Evolutionary conservation across 257 asterid genomes (phyloP).

Genomic region (Plectranthus barbatus): DNA sequence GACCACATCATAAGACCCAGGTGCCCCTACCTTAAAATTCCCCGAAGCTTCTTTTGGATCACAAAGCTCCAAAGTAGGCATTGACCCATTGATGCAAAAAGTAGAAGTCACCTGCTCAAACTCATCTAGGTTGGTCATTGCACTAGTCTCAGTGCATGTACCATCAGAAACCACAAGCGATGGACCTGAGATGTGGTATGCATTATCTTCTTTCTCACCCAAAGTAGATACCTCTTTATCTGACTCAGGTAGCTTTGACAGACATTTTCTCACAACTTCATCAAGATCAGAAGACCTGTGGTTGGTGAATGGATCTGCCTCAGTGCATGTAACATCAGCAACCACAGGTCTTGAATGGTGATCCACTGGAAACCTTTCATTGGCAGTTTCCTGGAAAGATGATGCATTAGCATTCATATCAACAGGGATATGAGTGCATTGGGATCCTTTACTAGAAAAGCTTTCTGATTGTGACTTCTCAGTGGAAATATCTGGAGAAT

Average conservation of each 20-base stretch:
- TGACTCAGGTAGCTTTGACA: slow-evolving; percentile 14
- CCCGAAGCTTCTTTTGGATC: slow-evolving; percentile 23
- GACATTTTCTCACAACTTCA: slow-evolving; percentile 20
- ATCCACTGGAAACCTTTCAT: slow-evolving; percentile 17
- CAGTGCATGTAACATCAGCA: slow-evolving; percentile 16
- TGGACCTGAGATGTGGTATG: slow-evolving; percentile 17
- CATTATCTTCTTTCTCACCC: slow-evolving; percentile 21
- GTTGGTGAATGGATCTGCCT: slow-evolving; percentile 14
- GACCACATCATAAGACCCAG: slow-evolving; percentile 22
- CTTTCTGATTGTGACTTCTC: slow-evolving; percentile 22
- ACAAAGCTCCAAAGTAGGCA: slow-evolving; percentile 17
- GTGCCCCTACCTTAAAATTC: slow-evolving; percentile 17
- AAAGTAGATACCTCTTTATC: slow-evolving; percentile 17
- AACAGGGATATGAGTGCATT: slow-evolving; percentile 20
- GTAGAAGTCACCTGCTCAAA: slow-evolving; percentile 29
- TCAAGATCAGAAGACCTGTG: slow-evolving; percentile 26
- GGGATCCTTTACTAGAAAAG: slow-evolving; percentile 16
- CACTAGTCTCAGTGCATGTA: slow-evolving; percentile 13
- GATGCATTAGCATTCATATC: slow-evolving; percentile 18
- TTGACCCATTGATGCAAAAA: slow-evolving; percentile 26
- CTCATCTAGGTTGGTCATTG: slow-evolving; percentile 17
- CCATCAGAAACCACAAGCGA: slow-evolving; percentile 19
- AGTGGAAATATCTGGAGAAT: slow-evolving; percentile 26
- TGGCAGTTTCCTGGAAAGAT: slow-evolving; percentile 18
- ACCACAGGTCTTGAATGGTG: slow-evolving; percentile 17